These are phyloP conservation scores for Cladosporium sp. DNA, from an alignment of 2,329 filamentous ascomycete species.

Conservation along the genomic window DNA sequence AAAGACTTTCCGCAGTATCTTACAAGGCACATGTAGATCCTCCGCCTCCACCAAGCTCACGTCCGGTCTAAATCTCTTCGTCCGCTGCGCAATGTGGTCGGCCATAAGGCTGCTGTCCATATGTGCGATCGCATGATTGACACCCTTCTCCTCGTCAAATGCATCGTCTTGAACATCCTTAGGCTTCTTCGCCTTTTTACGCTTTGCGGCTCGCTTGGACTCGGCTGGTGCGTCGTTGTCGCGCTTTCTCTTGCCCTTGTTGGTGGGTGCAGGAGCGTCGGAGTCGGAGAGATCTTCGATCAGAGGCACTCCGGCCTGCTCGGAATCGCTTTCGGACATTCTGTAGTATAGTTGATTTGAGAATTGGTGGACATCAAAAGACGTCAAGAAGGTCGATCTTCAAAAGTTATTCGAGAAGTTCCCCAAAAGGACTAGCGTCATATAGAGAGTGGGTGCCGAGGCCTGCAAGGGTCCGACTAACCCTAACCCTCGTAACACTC, in stretches of 20 bases:
- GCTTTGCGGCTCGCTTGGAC: conserved; percentile 40
- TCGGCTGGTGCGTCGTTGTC: conserved; percentile 31
- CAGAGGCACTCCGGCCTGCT: conserved; percentile 41
- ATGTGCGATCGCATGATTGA: conserved; percentile 75
- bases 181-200: conserved; percentile 55
- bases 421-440: conserved; percentile 5
- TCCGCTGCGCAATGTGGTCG: conserved; percentile 78
- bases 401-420: conserved; percentile 4
- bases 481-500: no score
- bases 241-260: conserved; percentile 40
- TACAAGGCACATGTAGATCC: conserved; percentile 75
- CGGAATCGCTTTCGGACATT: conserved; percentile 43
- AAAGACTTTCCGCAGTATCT: background rate
- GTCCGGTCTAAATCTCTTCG: conserved; percentile 72
- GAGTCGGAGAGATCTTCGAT: conserved; percentile 39
- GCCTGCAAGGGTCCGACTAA: no score
- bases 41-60: conserved; percentile 79
- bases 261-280: conserved; percentile 24
- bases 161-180: conserved; percentile 62
- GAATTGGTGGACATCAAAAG: conserved; percentile 10
- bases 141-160: conserved; percentile 45
- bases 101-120: conserved; percentile 82
- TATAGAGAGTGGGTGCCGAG: no score
- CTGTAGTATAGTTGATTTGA: conserved; percentile 3
- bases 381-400: conserved; percentile 11